Evolutionary conservation across 257 asterid genomes (phyloP).

Genomic region (Solanum etuberosum): DNA sequence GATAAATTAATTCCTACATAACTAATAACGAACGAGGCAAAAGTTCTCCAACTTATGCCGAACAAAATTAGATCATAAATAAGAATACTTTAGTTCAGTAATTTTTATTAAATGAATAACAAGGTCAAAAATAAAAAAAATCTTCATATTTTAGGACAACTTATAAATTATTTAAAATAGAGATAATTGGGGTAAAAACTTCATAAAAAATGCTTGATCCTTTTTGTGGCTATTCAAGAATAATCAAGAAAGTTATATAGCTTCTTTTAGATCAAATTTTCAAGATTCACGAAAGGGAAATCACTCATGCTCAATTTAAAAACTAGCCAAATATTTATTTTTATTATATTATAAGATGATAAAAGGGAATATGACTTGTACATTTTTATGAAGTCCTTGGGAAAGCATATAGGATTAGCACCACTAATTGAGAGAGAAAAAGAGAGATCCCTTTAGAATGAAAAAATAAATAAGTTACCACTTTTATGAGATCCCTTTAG

Average conservation of each 20-base stretch:
- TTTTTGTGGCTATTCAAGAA: conserved; percentile 18
- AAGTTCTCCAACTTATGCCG: background rate
- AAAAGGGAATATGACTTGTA: background rate
- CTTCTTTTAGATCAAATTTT: background rate
- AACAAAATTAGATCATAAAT: background rate
- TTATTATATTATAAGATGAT: background rate
- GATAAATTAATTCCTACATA: too few species aligned
- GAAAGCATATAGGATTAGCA: background rate
- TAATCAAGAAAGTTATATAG: background rate
- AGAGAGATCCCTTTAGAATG: background rate
- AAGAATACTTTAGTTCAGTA: background rate
- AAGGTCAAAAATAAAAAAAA: background rate
- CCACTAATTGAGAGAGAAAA: background rate
- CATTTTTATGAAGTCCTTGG: background rate
- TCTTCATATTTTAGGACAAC: background rate
- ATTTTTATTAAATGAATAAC: background rate
- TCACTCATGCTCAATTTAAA: background rate
- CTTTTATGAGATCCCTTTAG: background rate
- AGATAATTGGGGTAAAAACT: background rate
- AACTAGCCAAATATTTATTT: background rate
- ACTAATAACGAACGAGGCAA: background rate
- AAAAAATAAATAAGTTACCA: background rate
- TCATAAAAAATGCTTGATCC: conserved; percentile 1
- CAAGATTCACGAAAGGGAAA: background rate
- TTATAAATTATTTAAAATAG: background rate